These are phyloP conservation scores for Talaromyces trachyspermus DNA, from an alignment of 495 filamentous ascomycete species.

Conservation along the genomic window DNA sequence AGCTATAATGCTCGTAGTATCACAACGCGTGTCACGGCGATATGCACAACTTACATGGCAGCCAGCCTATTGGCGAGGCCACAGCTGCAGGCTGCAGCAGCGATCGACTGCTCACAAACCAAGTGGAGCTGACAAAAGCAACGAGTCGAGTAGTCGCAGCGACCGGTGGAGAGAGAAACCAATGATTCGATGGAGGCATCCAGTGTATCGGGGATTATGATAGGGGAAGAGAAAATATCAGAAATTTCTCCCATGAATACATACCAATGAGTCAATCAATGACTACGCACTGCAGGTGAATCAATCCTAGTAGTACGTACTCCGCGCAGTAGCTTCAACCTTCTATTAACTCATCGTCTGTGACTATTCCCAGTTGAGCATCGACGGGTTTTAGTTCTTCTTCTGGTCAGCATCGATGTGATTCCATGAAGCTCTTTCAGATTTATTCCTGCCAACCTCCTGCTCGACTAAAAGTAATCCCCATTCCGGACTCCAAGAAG, in stretches of 20 bases:
- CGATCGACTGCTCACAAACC: background rate
- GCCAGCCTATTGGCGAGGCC: no score
- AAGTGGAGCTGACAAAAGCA: constrained; percentile 3
- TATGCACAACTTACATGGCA: no score
- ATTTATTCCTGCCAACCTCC: background rate
- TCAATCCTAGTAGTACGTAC: background rate
- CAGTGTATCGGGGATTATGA: background rate
- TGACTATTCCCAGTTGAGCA: no score
- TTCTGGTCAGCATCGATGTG: constrained; percentile 2
- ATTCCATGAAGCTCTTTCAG: constrained; percentile 5
- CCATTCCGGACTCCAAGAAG: background rate
- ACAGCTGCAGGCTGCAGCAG: no score
- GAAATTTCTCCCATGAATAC: no score
- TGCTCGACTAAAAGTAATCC: background rate
- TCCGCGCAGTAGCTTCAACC: background rate
- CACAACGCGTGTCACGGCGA: no score
- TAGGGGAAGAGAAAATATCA: background rate
- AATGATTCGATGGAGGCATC: background rate
- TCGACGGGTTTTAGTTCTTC: background rate
- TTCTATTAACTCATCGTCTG: no score
- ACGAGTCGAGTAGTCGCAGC: background rate
- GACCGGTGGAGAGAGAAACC: background rate
- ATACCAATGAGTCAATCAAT: background rate
- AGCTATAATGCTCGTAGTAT: no score
- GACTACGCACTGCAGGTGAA: background rate